These are phyloP conservation scores for Lepiota venenata DNA, from an alignment of 768 basidiomycete genomes.

Conservation along the genomic window DNA sequence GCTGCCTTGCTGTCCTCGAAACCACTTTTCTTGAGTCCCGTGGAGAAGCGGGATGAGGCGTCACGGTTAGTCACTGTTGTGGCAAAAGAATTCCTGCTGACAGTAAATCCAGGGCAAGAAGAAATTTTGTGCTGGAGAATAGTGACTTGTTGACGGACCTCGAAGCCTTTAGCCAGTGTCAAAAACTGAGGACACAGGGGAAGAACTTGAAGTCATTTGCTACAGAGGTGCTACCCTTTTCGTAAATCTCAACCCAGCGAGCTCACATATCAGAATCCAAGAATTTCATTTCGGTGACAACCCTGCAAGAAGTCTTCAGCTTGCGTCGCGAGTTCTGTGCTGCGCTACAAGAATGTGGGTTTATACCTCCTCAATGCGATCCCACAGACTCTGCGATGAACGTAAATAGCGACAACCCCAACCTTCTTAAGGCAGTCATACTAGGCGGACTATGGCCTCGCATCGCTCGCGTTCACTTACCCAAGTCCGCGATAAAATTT, in stretches of 20 bases:
- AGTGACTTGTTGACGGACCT: constrained; percentile 87
- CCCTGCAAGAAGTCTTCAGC: constrained; percentile 74
- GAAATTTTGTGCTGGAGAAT: constrained; percentile 61
- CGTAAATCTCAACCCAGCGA: background rate
- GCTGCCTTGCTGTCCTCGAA: constrained; percentile 85
- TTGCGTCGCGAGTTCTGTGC: constrained; percentile 76
- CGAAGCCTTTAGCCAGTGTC: constrained; percentile 67
- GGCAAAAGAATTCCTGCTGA: background rate
- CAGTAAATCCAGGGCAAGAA: constrained; percentile 54
- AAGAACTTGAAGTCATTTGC: constrained; percentile 62
- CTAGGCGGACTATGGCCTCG: constrained; percentile 88
- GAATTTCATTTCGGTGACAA: constrained; percentile 80
- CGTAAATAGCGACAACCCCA: constrained; percentile 58
- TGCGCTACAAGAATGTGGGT: constrained; percentile 67
- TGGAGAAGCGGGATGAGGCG: constrained; percentile 83
- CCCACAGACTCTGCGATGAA: constrained; percentile 55
- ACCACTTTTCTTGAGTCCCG: constrained; percentile 77
- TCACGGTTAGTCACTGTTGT: constrained; percentile 43
- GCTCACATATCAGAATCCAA: constrained; percentile 25
- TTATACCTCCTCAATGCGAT: constrained; percentile 47
- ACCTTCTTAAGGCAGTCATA: constrained; percentile 80
- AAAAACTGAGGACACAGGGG: constrained; percentile 45
- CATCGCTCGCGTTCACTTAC: constrained; percentile 73
- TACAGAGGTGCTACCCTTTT: constrained; percentile 48
- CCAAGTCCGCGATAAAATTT: constrained; percentile 72